Base-by-base conservation (phyloP, 1,284 basidiomycete genomes). In the Inonotus obliquus region DNA sequence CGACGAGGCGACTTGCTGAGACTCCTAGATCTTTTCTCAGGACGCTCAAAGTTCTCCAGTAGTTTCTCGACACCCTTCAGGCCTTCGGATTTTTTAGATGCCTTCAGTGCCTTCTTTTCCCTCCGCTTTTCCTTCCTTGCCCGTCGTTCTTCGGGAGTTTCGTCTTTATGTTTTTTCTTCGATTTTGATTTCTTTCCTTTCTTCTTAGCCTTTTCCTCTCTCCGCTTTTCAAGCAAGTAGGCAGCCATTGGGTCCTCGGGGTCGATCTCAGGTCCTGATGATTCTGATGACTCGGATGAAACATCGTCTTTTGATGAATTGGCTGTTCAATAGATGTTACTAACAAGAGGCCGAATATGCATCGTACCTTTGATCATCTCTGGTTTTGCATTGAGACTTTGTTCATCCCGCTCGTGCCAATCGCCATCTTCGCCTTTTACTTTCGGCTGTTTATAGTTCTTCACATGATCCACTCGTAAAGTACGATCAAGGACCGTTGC, bases 161-260 rank as follows among this genome's bases (percentile, higher is more conserved):
- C 91, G 69, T 89, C 78, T 72, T 81, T 87, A 68, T 80, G 84
- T 67, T 82, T 87, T 27, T 75, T 72, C 68, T 80, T 81, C 23
- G 73, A 82, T 62, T 79, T 87, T 23, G 76, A 73, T 67, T 82
- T 83, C 71, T 84, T 87, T 2, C 74, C 70, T 69, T 83, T 86
- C 73, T 84, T 85, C 57, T 76, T 69, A 2, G 80, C 82, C 67
- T 85, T 88, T 69, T 85, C 82, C 70, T 91, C 88, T 69, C 79
- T 82, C 67, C 86, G 80, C 71, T 89, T 79, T 17, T 84, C 79
- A 52, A 91, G 74, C 19, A 96, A 77, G 73, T 94, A 98, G 63
- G 93, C 92, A 19, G 90, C 86, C 97, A 99, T 99, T 0, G 97
- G 97, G 75, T 99, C 97, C 70, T 98, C 94, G 4, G 92, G 90